phyloP scores from a whole-genome alignment of 441 rosid species.

The Corymbia citriodora region DNA sequence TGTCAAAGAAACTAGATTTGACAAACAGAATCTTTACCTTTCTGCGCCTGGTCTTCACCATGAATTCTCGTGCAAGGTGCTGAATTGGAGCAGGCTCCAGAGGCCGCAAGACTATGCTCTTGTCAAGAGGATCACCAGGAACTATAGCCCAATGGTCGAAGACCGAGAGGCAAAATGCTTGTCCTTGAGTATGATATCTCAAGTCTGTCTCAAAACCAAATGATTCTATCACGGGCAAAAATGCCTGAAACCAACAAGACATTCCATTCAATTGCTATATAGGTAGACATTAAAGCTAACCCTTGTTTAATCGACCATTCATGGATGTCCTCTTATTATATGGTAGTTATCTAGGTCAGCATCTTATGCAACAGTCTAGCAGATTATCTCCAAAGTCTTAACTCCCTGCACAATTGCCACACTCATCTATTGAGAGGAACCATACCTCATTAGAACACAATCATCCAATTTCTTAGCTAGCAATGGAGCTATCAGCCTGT shows the following conservation, averaged over 20 bases:
- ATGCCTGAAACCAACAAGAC: slow-evolving; percentile 47
- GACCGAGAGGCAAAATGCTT: slow-evolving; percentile 70
- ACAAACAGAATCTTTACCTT: slow-evolving; percentile 32
- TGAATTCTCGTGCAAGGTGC: slow-evolving; percentile 91
- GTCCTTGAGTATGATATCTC: slow-evolving; percentile 87
- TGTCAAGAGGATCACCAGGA: slow-evolving; percentile 93
- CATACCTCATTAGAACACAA: neutral
- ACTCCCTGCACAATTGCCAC: neutral
- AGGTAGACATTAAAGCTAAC: neutral
- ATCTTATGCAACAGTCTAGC: neutral
- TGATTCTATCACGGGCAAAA: slow-evolving; percentile 80
- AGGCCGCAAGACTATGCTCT: slow-evolving; percentile 71
- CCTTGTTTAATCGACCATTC: neutral
- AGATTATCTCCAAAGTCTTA: neutral
- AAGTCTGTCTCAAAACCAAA: slow-evolving; percentile 90
- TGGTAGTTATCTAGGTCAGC: neutral
- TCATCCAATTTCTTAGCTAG: neutral
- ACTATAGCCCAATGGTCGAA: slow-evolving; percentile 95
- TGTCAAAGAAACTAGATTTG: neutral
- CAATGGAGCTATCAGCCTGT: neutral
- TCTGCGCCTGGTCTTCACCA: slow-evolving; percentile 93
- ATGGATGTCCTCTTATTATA: neutral
- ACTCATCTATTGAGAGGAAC: neutral
- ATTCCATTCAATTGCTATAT: neutral
- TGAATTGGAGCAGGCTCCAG: slow-evolving; percentile 89